Evolutionary conservation across 495 filamentous ascomycete species (phyloP).

Genomic region (Lepraria neglecta): DNA sequence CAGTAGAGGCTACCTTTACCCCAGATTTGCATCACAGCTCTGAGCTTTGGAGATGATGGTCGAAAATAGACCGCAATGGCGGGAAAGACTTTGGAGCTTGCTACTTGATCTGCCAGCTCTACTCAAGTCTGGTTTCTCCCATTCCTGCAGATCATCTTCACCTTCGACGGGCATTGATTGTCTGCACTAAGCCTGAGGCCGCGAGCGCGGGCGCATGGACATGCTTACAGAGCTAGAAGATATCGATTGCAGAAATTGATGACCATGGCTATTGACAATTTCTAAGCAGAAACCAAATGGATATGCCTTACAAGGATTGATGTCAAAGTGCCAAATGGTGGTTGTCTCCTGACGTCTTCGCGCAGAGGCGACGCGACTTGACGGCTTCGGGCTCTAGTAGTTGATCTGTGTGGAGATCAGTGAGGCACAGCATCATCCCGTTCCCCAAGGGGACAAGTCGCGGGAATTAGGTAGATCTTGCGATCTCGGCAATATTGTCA

Average conservation of each 20-base stretch:
- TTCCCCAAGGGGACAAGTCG: neutral
- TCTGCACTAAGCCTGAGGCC: too few relatives aligned
- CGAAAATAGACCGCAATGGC: neutral
- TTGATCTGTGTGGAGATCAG: slow-evolving; percentile 10
- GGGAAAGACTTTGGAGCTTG: neutral
- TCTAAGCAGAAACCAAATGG: too few relatives aligned
- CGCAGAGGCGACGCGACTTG: slow-evolving; percentile 9
- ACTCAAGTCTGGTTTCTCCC: neutral
- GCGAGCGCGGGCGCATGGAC: too few relatives aligned
- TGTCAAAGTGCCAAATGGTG: too few relatives aligned
- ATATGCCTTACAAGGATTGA: too few relatives aligned
- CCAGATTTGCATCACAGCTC: too few relatives aligned
- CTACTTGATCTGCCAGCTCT: slow-evolving; percentile 1
- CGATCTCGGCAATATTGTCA: slow-evolving; percentile 18
- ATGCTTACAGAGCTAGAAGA: too few relatives aligned
- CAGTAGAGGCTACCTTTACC: too few relatives aligned
- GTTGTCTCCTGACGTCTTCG: slow-evolving; percentile 7
- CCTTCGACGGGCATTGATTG: neutral
- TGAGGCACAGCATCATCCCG: slow-evolving; percentile 4
- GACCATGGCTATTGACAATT: too few relatives aligned
- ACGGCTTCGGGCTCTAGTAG: slow-evolving; percentile 11
- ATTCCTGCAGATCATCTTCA: neutral
- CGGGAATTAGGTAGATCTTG: slow-evolving; percentile 15
- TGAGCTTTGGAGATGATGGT: neutral
- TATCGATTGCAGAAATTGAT: too few relatives aligned